Base-by-base conservation (phyloP, 441 rosid genomes). In the Gossypium schwendimanii region DNA sequence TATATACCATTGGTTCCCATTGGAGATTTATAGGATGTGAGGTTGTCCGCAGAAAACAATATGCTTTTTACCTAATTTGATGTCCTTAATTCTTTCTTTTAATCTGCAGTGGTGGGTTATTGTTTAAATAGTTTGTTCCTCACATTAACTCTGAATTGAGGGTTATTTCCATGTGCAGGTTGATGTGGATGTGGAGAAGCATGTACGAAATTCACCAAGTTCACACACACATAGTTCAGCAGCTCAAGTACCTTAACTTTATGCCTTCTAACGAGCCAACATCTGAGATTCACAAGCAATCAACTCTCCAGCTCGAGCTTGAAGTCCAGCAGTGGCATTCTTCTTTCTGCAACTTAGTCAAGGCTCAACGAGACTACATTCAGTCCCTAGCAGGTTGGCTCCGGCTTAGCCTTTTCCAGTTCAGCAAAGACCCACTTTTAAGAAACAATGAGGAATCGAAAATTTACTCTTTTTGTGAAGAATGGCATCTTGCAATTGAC, bases 151-250 rank as follows among this genome's bases (percentile, higher is more conserved):
- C 73, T 26, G 78, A 82, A 66, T 63, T 50, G 2, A n/a, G n/a
- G 33, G 61, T 62, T 72, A 17, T 31, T 4, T 63, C 10, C 26
- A 71, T 73, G 63, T 86, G 82, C 81, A 93, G 98, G 61, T 75
- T 85, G 78, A 94, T 90, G 97, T 82, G 89, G 77, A 94, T 94
- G 98, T 94, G 98, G 98, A 94, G 95, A 85, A 84, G 93, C 86
- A 94, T 89, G 98, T 94, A 94, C 33, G 97, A 94, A 84, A 87
- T 91, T 71, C 98, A 94, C 75, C 98, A 92, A 73, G 98, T 90
- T 74, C 98, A 94, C 72, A 89, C 85, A 0, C 98, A 90, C 81
- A 92, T 94, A 26, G 97, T 89, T 75, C 93, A 90, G 83, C 98
- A 94, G 84, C 93, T 94, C 64, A 91, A 90, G 81, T 92, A 89